Evolutionary conservation across 441 rosid species (phyloP), one percentile per base, ranked within the genome.

Genomic region (Pelargonium cotyledonis): DNA sequence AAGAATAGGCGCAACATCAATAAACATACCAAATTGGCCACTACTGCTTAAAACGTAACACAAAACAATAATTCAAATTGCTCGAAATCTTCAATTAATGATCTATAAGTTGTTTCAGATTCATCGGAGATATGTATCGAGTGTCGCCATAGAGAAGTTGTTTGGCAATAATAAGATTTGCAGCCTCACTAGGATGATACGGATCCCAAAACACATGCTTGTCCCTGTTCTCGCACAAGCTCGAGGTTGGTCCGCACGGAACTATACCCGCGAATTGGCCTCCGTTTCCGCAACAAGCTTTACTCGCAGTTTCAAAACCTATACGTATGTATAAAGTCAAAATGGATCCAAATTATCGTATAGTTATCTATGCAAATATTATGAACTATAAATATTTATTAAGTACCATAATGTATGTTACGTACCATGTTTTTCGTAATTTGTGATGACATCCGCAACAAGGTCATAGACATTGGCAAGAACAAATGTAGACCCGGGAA

Each of bases 151-250:
- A 78, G 5, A 93, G 38, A 70, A 90, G 76, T 77, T 88, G 85
- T 70, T 84, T 89, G 1, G 95, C 97, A 49, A 93, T 70, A 12
- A 91, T 72, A 57, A 90, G 49, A 71, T 90, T 90, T 14, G 98
- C 91, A 40, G 98, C 98, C 67, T 93, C 97, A 57, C 97, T 91
- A 1, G 98, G 98, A 76, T 93, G 98, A 73, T 89, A 91, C 66
- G 97, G 91, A 78, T 93, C 98, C 98, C 98, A 91, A 75, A 93
- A 93, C 41, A 91, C 96, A 78, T 91, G 91, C 68, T 87, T 89
- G 6, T 81, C 70, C 19, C 95, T 83, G 16, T 91, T 88, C 1
- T 66, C 0, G 38, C 98, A 91, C 76, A 91, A 15, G 67, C 78
- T 89, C 3, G 97, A 91, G 0, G 90, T 84, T 0, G 97, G 97